Evolutionary conservation across 2,329 filamentous ascomycete genomes (phyloP).

Genomic region (Beauveria bassiana): DNA sequence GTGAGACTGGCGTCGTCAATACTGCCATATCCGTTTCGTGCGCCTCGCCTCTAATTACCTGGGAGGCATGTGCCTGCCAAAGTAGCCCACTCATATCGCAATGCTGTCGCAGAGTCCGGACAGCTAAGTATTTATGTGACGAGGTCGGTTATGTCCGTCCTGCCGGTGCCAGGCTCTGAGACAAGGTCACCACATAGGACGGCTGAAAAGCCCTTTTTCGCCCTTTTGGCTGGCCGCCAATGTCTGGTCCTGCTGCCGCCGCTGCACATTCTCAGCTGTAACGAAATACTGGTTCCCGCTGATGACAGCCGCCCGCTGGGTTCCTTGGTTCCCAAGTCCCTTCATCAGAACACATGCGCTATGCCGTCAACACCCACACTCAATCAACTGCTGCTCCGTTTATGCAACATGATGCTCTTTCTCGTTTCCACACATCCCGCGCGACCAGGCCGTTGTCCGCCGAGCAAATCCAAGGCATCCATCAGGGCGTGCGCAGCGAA

Average conservation of each 20-base stretch:
- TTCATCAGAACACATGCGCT: neutral
- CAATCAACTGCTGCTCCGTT: neutral
- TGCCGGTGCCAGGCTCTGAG: neutral
- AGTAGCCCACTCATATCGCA: neutral
- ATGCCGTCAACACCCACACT: neutral
- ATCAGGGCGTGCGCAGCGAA: neutral
- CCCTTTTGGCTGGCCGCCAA: neutral
- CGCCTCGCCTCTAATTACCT: slow-evolving; percentile 1
- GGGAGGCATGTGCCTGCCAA: slow-evolving; percentile 2
- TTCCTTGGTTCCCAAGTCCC: neutral
- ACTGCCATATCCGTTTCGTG: neutral
- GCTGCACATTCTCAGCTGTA: neutral
- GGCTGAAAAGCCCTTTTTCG: neutral
- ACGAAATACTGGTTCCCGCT: too few relatives aligned
- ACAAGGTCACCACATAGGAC: neutral
- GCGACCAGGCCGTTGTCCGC: neutral
- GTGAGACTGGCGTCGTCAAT: neutral
- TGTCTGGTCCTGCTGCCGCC: neutral
- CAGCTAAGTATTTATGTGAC: neutral
- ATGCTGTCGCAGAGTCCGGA: slow-evolving; percentile 3
- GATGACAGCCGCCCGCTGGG: too few relatives aligned
- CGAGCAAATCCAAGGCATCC: neutral
- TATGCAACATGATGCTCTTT: neutral
- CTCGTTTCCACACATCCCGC: neutral
- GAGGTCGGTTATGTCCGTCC: neutral